Evolutionary conservation across 495 filamentous ascomycete genomes (phyloP).

Genomic region (Talaromyces ruber): DNA sequence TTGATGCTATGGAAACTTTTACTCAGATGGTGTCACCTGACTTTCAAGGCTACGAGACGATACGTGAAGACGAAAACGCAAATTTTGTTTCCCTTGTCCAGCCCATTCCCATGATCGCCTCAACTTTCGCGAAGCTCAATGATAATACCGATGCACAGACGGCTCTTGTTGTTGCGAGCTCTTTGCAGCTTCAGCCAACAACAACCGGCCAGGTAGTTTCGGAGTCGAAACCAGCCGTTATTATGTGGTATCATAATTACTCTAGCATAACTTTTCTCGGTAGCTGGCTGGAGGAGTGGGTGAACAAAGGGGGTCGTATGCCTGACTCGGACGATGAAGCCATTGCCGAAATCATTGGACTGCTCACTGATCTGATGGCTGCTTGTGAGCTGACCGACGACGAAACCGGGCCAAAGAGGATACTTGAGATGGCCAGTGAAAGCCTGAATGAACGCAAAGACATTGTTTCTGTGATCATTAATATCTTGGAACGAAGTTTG

Average conservation of each 20-base stretch:
- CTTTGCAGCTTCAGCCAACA: constrained; percentile 44
- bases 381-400: constrained; percentile 19
- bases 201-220: constrained; percentile 64
- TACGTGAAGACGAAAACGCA: constrained; percentile 75
- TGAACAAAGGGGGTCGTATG: constrained; percentile 27
- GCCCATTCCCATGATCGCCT: constrained; percentile 32
- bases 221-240: constrained; percentile 55
- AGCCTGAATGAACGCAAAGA: constrained; percentile 66
- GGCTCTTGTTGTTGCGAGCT: constrained; percentile 29
- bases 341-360: constrained; percentile 53
- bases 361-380: constrained; percentile 50
- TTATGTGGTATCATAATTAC: constrained; percentile 62
- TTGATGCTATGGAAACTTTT: constrained; percentile 58
- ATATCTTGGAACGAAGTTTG: constrained; percentile 72
- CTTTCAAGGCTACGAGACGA: constrained; percentile 63
- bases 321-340: constrained; percentile 34
- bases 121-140: constrained; percentile 13
- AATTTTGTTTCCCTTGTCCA: constrained; percentile 45
- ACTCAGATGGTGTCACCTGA: constrained; percentile 59
- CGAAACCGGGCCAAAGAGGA: constrained; percentile 31
- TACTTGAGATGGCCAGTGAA: constrained; percentile 66
- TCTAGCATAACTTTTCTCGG: constrained; percentile 72
- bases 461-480: constrained; percentile 69
- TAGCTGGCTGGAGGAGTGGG: constrained; percentile 57
- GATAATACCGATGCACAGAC: constrained; percentile 14